Evolutionary conservation across 2,329 filamentous ascomycete species (phyloP), one percentile per base, ranked within the genome.

Genomic region (Thelonectria discophora): DNA sequence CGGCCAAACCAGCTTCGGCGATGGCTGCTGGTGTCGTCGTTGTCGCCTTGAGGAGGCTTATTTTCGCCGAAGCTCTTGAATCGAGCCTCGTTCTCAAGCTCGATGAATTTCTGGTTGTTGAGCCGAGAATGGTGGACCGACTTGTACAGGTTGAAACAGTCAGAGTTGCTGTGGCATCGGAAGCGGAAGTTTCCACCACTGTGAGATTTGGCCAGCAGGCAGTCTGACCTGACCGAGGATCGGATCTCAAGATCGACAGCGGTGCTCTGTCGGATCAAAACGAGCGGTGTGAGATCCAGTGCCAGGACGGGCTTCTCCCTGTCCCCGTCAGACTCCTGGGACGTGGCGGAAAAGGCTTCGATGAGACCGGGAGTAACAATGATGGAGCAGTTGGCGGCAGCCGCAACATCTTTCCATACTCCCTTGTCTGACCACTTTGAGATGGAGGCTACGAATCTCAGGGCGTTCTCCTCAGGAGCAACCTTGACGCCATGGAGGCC

Each of bases 201-300:
- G 52, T 89, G 85, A 13, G 72, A 73, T 79, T 80, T 85, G 61
- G 83, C 85, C 58, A 97, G 84, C 69, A 87, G 86, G 5, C 91
- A 93, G 64, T 91, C 83, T 20, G 83, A 76, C 45, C 91, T 90
- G 24, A 94, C 90, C 1, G 92, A 92, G 7, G 94, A 97, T 51
- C 93, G 90, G 66, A 99, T 92, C 67, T 96, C 95, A 55, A 99
- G 92, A 75, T 99, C 95, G 32, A 99, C 86, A 3, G 91, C 92
- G 20, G 93, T 99, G 70, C 94, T 95, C 72, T 94, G 90, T 65
- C 94, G 88, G 63, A 98, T 88, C 68, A 94, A 90, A 8, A 98
- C 94, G 39, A 97, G 82, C 1, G 95, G 95, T 0, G 94, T 98
- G 43, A 99, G 86, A 72, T 97, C 93, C 34, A 97, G 86, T 6